Evolutionary conservation across 2,329 filamentous ascomycete genomes (phyloP), one percentile per base, ranked within the genome.

Genomic region (Aspergillus proliferans): DNA sequence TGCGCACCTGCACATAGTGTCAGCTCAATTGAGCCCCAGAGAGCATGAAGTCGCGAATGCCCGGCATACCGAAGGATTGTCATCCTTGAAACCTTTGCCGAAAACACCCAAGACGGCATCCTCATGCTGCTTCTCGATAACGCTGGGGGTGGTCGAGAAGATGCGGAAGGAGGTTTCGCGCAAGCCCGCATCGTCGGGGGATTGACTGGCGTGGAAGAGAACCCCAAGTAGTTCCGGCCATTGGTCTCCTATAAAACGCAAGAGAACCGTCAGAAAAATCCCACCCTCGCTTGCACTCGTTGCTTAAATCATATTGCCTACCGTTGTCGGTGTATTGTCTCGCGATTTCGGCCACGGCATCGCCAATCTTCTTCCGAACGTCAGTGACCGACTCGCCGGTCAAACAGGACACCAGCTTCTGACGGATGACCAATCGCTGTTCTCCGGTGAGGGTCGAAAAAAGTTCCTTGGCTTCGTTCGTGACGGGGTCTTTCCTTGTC

Each of bases 51-150:
- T 24, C 9, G 34, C 8, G 10, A 12, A 45, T 21, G 24, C 19
- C 14, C 44, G 45, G 61, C 79, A 42, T 79, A 91, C 88, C 55
- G 84, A 76, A 51, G 92, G 85, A 46, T 89, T 85, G 47, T 86
- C 84, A 71, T 98, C 93, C 63, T 88, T 88, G 72, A 98, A 96
- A 2, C 92, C 93, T 61, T 87, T 88, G 51, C 87, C 84, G 68
- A 98, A 98, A 12, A 93, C 91, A 55, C 83, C 81, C 39, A 92
- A 76, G 30, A 98, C 90, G n/a, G 87, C 84, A 55, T 90, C 87
- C 68, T 96, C 89, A 62, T 97, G 92, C 67, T 96, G 88, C 71
- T 86, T 92, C 73, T 96, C 90, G 61, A 98, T 97, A 61, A 98
- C 92, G 28, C 87, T 87, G 4, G 93, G 93, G 1, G 92, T 97